These are phyloP conservation scores for Alternaria arbusti DNA, from an alignment of 2,329 filamentous ascomycete species.

Conservation along the genomic window DNA sequence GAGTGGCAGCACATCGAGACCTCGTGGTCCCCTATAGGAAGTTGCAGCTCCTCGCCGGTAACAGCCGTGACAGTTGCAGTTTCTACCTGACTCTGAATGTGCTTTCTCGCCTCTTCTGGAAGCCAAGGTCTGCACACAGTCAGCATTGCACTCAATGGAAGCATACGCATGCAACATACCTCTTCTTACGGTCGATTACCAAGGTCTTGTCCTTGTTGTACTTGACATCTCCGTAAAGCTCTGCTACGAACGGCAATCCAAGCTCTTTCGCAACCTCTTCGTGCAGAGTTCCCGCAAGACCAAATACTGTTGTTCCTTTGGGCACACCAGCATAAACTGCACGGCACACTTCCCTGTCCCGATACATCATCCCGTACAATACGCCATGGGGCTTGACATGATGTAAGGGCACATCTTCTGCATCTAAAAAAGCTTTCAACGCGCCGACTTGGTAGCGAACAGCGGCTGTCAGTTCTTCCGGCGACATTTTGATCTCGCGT, in stretches of 20 bases:
- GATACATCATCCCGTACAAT: constrained; percentile 64
- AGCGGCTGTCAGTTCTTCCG: constrained; percentile 64
- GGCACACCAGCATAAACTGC: constrained; percentile 63
- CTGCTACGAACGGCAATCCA: constrained; percentile 60
- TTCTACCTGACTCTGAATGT: constrained; percentile 51
- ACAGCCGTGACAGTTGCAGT: constrained; percentile 50
- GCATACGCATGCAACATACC: constrained; percentile 37
- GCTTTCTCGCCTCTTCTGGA: constrained; percentile 50
- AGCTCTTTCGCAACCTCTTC: constrained; percentile 61
- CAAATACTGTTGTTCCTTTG: constrained; percentile 59
- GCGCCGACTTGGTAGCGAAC: constrained; percentile 70
- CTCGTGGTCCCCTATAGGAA: constrained; percentile 52
- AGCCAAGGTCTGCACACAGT: constrained; percentile 47
- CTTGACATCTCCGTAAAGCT: constrained; percentile 64
- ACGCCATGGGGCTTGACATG: constrained; percentile 70
- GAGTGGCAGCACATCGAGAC: constrained; percentile 55
- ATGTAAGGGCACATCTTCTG: constrained; percentile 62
- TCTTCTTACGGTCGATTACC: constrained; percentile 66
- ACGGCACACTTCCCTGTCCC: constrained; percentile 58
- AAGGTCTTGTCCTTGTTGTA: constrained; percentile 59
- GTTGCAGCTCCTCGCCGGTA: constrained; percentile 50
- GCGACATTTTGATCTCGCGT: constrained; percentile 64
- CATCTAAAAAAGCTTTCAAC: constrained; percentile 64
- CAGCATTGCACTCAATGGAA: not conserved
- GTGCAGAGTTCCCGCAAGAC: constrained; percentile 61